Evolutionary conservation across 176 grass and related monocot species (phyloP).

Genomic region (Oryza punctata): DNA sequence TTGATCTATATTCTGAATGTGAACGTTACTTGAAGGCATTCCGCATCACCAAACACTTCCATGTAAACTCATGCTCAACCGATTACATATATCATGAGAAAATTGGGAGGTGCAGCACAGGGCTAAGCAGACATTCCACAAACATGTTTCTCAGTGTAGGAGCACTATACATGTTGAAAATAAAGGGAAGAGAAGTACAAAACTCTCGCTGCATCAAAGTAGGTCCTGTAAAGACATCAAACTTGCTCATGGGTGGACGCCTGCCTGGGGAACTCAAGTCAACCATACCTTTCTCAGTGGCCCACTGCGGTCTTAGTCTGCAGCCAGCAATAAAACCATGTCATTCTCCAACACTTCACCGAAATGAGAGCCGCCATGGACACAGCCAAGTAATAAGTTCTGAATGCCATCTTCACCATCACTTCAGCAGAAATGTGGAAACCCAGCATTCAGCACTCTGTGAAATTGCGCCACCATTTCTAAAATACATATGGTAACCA

Average conservation of each 20-base stretch:
- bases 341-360: neutral
- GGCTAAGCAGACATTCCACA: neutral
- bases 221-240: neutral
- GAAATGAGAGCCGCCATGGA: neutral
- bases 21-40: neutral
- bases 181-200: neutral
- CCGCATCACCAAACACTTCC: neutral
- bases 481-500: neutral
- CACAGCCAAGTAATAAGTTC: constrained; percentile 4
- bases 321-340: constrained; percentile 7
- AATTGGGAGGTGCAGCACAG: neutral
- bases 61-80: neutral
- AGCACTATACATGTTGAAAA: neutral
- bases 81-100: neutral
- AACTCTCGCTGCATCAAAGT: constrained; percentile 22
- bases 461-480: neutral
- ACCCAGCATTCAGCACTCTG: constrained; percentile 20
- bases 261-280: neutral
- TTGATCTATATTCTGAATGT: neutral
- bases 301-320: constrained; percentile 14
- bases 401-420: neutral
- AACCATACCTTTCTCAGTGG: neutral
- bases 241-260: constrained; percentile 9
- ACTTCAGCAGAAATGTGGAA: neutral
- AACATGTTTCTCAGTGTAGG: neutral